These are phyloP conservation scores for Xylaria curta DNA, from an alignment of 495 filamentous ascomycete species.

Conservation along the genomic window DNA sequence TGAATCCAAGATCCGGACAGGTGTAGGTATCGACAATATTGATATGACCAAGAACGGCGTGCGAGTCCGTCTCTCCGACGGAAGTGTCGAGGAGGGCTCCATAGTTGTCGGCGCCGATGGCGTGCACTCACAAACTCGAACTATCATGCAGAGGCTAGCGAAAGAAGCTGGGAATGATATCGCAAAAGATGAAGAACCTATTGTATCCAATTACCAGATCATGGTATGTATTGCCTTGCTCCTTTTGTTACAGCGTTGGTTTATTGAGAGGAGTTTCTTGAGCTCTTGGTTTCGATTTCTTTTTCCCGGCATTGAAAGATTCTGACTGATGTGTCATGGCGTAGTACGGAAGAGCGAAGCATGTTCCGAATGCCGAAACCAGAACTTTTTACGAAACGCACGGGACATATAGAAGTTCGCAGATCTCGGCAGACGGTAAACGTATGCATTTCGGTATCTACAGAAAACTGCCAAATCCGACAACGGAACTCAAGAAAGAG, in stretches of 20 bases:
- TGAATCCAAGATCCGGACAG: conserved; percentile 40
- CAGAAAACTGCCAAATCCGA: conserved; percentile 26
- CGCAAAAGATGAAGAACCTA: conserved; percentile 30
- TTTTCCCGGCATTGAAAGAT: background rate
- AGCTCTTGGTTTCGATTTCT: background rate
- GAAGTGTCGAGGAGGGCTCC: conserved; percentile 47
- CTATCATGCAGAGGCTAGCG: conserved; percentile 48
- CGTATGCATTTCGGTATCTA: conserved; percentile 48
- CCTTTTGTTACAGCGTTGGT: conserved; percentile 46
- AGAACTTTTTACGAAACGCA: conserved; percentile 33
- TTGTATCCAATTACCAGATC: conserved; percentile 24
- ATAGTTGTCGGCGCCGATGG: conserved; percentile 59
- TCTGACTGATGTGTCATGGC: conserved; percentile 29
- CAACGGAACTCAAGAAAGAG: conserved; percentile 27
- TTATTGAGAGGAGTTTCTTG: conserved; percentile 28
- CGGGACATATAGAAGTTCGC: conserved; percentile 36
- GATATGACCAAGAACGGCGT: conserved; percentile 36
- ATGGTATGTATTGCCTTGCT: conserved; percentile 28
- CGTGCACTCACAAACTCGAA: conserved; percentile 53
- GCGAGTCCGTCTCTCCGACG: conserved; percentile 43
- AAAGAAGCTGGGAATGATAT: conserved; percentile 24
- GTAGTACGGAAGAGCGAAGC: conserved; percentile 21
- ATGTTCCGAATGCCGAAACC: background rate
- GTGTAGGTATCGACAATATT: conserved; percentile 38
- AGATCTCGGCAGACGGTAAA: conserved; percentile 35